Percentiles rank a stretch among this genome's conserved stretches.
Conservation (phyloP, 352 stramenopile genomes). For the Stramenopiles sp. region DNA sequence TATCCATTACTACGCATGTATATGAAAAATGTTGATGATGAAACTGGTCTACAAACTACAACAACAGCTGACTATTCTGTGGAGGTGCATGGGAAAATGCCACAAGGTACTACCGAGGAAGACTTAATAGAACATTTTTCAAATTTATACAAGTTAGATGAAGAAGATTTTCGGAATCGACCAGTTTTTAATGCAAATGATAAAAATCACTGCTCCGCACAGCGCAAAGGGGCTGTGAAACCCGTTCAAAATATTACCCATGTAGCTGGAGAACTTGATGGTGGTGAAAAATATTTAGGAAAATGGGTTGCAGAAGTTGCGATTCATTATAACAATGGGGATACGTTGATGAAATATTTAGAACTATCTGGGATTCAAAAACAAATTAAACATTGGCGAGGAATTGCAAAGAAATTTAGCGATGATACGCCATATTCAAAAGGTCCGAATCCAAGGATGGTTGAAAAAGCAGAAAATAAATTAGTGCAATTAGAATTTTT, state of each 20-base stretch:
- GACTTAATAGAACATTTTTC: not conserved
- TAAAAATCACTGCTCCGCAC: not conserved
- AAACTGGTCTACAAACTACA: not conserved
- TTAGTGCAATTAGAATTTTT: not conserved
- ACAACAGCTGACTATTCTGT: not conserved
- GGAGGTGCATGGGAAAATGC: not conserved
- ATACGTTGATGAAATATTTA: not conserved
- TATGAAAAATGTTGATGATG: not conserved
- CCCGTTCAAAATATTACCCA: not conserved
- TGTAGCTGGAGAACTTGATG: no score
- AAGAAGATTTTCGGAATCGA: not conserved
- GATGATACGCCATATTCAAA: not conserved
- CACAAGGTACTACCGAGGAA: not conserved
- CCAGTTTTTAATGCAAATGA: not conserved
- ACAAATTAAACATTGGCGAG: not conserved
- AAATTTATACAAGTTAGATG: not conserved
- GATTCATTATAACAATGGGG: not conserved
- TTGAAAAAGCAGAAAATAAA: not conserved
- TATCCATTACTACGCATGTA: not conserved
- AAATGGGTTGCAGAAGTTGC: not conserved
- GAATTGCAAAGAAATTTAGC: not conserved
- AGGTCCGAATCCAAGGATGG: not conserved
- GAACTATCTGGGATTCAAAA: not conserved
- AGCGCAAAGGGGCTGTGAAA: not conserved
- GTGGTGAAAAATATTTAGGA: not conserved